phyloP scores from a whole-genome alignment of 2,329 filamentous ascomycete species.

The Scedosporium boydii region DNA sequence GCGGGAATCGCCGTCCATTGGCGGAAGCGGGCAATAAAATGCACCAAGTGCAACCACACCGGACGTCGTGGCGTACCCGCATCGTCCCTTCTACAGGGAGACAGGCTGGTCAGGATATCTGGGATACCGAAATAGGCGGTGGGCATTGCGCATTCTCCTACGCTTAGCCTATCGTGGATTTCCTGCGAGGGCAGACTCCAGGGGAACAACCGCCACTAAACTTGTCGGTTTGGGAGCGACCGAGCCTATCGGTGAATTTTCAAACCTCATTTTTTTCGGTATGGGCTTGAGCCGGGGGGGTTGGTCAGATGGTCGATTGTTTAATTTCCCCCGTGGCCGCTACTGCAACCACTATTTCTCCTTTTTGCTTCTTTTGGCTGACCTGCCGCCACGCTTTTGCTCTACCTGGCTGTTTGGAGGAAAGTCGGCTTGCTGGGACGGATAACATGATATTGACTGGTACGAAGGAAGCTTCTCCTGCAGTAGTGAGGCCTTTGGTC shows the following conservation, averaged over 20 bases:
- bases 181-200: neutral
- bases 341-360: slow-evolving; percentile 1
- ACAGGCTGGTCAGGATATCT: too few species aligned
- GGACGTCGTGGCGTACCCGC: neutral
- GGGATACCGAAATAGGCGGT: too few species aligned
- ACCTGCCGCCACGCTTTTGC: neutral
- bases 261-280: neutral
- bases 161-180: too few species aligned
- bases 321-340: slow-evolving; percentile 1
- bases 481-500: too few species aligned
- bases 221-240: neutral
- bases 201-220: neutral
- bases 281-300: neutral
- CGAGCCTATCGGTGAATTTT: neutral
- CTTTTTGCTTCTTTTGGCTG: neutral
- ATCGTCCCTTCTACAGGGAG: neutral
- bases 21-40: neutral
- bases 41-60: neutral
- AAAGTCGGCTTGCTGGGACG: neutral
- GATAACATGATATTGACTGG: neutral
- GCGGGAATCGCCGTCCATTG: neutral
- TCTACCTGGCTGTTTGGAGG: neutral
- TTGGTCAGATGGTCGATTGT: neutral
- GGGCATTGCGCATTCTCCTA: too few species aligned
- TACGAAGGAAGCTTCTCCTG: too few species aligned